Evolutionary conservation across 495 filamentous ascomycete species (phyloP), one percentile per base, ranked within the genome.

Genomic region (Daldinia decipiens): DNA sequence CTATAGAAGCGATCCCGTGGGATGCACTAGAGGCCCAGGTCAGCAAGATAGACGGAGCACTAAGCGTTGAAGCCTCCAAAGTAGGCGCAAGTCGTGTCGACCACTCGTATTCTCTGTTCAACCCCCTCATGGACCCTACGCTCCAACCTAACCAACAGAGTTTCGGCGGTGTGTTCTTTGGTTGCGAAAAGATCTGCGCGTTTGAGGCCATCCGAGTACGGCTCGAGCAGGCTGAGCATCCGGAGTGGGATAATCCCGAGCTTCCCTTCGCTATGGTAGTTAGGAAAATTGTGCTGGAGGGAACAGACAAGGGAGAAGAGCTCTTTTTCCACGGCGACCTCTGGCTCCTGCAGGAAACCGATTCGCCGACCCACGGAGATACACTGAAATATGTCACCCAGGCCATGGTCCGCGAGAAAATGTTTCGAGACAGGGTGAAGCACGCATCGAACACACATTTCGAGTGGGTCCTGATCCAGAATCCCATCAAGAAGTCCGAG

Each of bases 21-120:
- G 58, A 38, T 21, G 61, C 24, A 13, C 34, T 77, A 2, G 65
- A 74, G 11, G 62, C 71, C 6, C 39, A 58, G 0, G 71, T 68
- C 1, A 34, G 29, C 3, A 43, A 62, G n/a, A 71, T 61, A 53
- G 66, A 70, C 31, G 77, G 81, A 58, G 40, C 62, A 13, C 54
- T 83, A 7, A 77, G 74, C 15, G 73, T 84, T 26, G 82, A 84
- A 51, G 81, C 81, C 3, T 82, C 81, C 7, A 84, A 84, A 73
- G 65, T 83, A 60, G 81, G 77, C 12, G 82, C 82, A 0, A 71
- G 67, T 27, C 68, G 54, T 19, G 74, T 82, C 54, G 82, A 84
- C 58, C 80, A 82, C 70, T 75, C 71, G 27, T 83, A 77, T 50
- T 83, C 81, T 0, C 71, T 78, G 27, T 82, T 84, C 64, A 79